phyloP scores from a whole-genome alignment of 225 moss, liverwort and hornwort genomes.

The Bryum argenteum region DNA sequence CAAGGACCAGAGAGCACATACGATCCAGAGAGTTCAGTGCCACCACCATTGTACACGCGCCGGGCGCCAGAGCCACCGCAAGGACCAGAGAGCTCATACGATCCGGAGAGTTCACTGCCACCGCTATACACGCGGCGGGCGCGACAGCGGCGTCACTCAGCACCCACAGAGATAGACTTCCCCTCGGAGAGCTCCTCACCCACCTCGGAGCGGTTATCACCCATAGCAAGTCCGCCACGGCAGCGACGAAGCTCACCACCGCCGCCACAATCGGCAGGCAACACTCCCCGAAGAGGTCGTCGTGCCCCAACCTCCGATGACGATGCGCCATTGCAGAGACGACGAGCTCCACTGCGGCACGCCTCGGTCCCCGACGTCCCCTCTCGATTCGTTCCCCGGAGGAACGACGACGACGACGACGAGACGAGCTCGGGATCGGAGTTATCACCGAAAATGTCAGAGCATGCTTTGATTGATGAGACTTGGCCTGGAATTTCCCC shows the following conservation, averaged over 20 bases:
- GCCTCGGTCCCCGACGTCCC: conserved; percentile 32
- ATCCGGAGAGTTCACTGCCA: conserved; percentile 16
- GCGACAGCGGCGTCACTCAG: conserved; percentile 34
- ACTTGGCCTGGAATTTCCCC: conserved; percentile 23
- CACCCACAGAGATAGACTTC: conserved; percentile 42
- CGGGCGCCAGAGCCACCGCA: conserved; percentile 26
- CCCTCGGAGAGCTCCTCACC: conserved; percentile 33
- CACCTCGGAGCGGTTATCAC: conserved; percentile 24
- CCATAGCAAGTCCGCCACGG: conserved; percentile 26
- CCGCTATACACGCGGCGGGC: conserved; percentile 17
- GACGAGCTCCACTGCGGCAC: background rate
- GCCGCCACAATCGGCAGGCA: conserved; percentile 15
- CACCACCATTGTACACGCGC: conserved; percentile 15
- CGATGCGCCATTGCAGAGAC: conserved; percentile 10
- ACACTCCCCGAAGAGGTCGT: conserved; percentile 5
- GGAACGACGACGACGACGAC: background rate
- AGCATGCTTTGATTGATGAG: background rate
- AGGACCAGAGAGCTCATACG: conserved; percentile 7
- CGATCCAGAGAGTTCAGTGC: conserved; percentile 19
- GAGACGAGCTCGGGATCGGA: no score
- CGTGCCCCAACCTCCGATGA: background rate
- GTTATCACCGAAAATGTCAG: conserved; percentile 1
- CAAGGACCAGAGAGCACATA: conserved; percentile 11
- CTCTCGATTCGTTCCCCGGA: background rate
- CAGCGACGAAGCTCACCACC: conserved; percentile 17